phyloP scores from a whole-genome alignment of 129 eudicot species.

The Erigeron canadensis region DNA sequence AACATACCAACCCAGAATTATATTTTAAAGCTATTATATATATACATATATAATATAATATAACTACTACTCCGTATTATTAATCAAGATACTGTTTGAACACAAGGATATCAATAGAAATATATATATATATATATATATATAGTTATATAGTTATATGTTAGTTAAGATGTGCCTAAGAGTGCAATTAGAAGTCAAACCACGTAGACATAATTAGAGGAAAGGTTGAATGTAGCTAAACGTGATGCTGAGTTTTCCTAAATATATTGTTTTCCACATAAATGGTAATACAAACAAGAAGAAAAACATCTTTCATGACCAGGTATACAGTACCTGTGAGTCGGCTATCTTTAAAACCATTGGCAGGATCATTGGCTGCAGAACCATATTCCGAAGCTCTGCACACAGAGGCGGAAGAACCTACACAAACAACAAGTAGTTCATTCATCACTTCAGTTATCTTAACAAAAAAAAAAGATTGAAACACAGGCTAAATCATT shows the following conservation, averaged over 20 bases:
- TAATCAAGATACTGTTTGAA: neutral
- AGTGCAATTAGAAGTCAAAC: neutral
- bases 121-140: neutral
- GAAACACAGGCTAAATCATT: neutral
- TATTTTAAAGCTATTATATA: neutral
- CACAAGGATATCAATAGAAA: neutral
- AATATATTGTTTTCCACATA: neutral
- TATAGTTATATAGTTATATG: neutral
- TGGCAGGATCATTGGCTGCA: conserved; percentile 99
- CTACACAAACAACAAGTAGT: conserved; percentile 42
- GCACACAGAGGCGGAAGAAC: conserved; percentile 99
- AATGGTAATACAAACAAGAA: neutral
- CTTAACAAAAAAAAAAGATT: neutral
- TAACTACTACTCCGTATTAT: neutral
- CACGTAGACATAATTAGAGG: neutral
- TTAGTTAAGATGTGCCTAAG: neutral
- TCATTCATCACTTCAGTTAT: conserved; percentile 16
- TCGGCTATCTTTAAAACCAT: conserved; percentile 96
- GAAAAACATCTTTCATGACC: conserved; percentile 15
- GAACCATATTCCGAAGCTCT: conserved; percentile 90
- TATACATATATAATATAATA: neutral
- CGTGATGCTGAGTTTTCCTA: neutral
- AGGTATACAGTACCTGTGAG: conserved; percentile 67
- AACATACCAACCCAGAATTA: neutral
- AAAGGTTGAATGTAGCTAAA: neutral